phyloP scores from a whole-genome alignment of 192 early-diverging fungal genomes.

The Neocallimastix lanati region DNA sequence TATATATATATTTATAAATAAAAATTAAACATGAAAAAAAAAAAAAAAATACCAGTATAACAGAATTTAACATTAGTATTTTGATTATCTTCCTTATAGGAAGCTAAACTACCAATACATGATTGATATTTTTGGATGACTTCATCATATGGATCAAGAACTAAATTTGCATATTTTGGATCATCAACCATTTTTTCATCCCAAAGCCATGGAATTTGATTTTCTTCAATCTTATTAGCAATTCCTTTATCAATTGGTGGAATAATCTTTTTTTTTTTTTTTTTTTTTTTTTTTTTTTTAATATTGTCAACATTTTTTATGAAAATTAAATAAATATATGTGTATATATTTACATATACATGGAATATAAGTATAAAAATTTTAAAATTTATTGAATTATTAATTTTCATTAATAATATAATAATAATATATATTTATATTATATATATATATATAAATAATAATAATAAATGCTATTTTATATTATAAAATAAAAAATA shows the following conservation, averaged over 20 bases:
- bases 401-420: too few species aligned
- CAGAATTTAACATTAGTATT: neutral
- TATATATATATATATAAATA: too few species aligned
- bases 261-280: slow-evolving; percentile 81
- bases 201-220: slow-evolving; percentile 55
- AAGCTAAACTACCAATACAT: slow-evolving; percentile 18
- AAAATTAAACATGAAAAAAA: slow-evolving; percentile 27
- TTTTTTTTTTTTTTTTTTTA: slow-evolving; percentile 7
- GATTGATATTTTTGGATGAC: slow-evolving; percentile 58
- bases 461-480: too few species aligned
- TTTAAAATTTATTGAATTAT: too few species aligned
- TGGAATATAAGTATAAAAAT: too few species aligned
- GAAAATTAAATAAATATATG: too few species aligned
- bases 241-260: slow-evolving; percentile 70
- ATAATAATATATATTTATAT: too few species aligned
- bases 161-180: slow-evolving; percentile 6
- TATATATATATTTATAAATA: slow-evolving; percentile 37
- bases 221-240: slow-evolving; percentile 43
- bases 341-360: too few species aligned
- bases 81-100: neutral
- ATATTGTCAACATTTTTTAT: too few species aligned
- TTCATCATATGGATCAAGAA: slow-evolving; percentile 31
- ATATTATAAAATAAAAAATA: too few species aligned
- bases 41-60: neutral
- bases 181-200: slow-evolving; percentile 36